Percentiles rank a stretch among this genome's conserved stretches.
Evolutionary conservation across 768 basidiomycete species (phyloP).

Genomic region (Podaxis sp.): DNA sequence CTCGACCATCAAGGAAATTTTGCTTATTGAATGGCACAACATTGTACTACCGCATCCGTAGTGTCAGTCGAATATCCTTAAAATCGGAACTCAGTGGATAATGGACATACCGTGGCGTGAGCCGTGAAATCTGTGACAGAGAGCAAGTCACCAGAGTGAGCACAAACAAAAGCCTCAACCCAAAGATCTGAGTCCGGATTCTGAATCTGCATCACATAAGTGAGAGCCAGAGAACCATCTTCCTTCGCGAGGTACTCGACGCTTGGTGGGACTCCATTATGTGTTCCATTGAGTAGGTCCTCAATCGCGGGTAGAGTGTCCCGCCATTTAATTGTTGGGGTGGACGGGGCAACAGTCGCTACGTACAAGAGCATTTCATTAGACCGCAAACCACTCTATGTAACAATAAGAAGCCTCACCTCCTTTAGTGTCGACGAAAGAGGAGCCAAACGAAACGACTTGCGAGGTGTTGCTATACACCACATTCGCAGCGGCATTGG

Average conservation of each 20-base stretch:
- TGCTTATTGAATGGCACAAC: slow-evolving; percentile 50
- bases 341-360: slow-evolving; percentile 31
- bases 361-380: not conserved
- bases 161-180: slow-evolving; percentile 59
- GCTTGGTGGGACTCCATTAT: slow-evolving; percentile 32
- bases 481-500: slow-evolving; percentile 37
- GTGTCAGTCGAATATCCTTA: not conserved
- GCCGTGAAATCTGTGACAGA: slow-evolving; percentile 53
- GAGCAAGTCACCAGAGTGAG: slow-evolving; percentile 46
- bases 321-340: slow-evolving; percentile 31
- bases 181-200: slow-evolving; percentile 37
- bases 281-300: slow-evolving; percentile 29
- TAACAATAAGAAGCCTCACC: slow-evolving; percentile 31
- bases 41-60: slow-evolving; percentile 31
- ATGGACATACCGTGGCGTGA: slow-evolving; percentile 34
- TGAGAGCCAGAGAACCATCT: slow-evolving; percentile 37
- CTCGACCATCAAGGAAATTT: slow-evolving; percentile 46
- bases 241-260: slow-evolving; percentile 40
- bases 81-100: not conserved
- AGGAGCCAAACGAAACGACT: slow-evolving; percentile 32
- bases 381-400: slow-evolving; percentile 21
- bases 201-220: slow-evolving; percentile 35
- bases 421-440: slow-evolving; percentile 31
- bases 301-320: slow-evolving; percentile 22
- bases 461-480: slow-evolving; percentile 26